phyloP scores from a whole-genome alignment of 83 land plant genomes.

The Picea engelmannii region DNA sequence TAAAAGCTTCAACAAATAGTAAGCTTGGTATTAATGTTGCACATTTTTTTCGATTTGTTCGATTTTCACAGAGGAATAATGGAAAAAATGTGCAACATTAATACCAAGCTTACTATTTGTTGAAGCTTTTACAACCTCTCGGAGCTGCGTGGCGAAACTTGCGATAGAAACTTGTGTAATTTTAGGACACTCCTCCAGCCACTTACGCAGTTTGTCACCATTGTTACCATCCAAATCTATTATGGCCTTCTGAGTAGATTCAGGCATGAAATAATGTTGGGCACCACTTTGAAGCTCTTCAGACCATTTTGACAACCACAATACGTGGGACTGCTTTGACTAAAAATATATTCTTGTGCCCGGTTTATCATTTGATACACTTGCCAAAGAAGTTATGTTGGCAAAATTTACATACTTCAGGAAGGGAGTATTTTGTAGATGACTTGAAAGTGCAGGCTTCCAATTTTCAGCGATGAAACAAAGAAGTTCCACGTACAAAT shows the following conservation, averaged over 20 bases:
- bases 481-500: constrained; percentile 47
- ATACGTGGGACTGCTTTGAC: not conserved
- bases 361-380: not conserved
- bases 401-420: too few relatives aligned
- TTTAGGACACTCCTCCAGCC: not conserved
- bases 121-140: not conserved
- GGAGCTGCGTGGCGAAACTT: not conserved
- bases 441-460: not conserved
- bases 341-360: constrained; percentile 7
- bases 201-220: not conserved
- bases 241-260: constrained; percentile 20
- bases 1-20: not conserved
- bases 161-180: not conserved
- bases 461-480: constrained; percentile 26
- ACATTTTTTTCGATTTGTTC: too few relatives aligned
- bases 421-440: too few relatives aligned
- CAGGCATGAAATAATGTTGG: too few relatives aligned
- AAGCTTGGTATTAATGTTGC: constrained; percentile 19
- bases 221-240: too few relatives aligned
- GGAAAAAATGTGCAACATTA: constrained; percentile 36
- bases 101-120: constrained; percentile 1
- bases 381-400: not conserved
- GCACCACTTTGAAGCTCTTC: not conserved
- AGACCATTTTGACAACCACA: constrained; percentile 49
- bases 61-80: constrained; percentile 19